Conservation (phyloP, 1,284 basidiomycete species). For the Irpex sp. region DNA sequence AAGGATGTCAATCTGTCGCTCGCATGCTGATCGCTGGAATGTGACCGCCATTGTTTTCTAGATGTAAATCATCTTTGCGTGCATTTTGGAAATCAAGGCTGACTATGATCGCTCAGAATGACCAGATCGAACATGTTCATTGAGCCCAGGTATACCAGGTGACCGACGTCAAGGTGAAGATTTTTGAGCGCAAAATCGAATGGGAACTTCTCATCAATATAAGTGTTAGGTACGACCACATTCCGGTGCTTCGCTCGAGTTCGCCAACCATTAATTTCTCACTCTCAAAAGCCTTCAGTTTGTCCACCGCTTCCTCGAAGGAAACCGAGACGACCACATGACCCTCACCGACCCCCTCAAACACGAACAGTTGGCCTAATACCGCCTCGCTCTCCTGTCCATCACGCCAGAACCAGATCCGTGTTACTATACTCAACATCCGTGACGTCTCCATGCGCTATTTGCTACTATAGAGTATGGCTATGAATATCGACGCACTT, state of each 20-base stretch:
- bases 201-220: constrained; percentile 46
- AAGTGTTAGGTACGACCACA: constrained; percentile 27
- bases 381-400: background rate
- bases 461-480: constrained; percentile 22
- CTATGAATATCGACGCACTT: constrained; percentile 19
- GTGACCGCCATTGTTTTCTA: constrained; percentile 82
- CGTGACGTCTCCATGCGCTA: constrained; percentile 21
- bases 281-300: constrained; percentile 32
- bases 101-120: constrained; percentile 43
- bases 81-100: background rate
- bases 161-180: constrained; percentile 55
- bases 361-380: constrained; percentile 60
- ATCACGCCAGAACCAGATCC: constrained; percentile 1
- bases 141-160: constrained; percentile 58
- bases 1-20: constrained; percentile 80
- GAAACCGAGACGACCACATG: constrained; percentile 53
- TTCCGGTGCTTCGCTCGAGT: no score
- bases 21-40: constrained; percentile 76
- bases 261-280: background rate
- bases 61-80: constrained; percentile 6
- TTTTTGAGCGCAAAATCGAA: constrained; percentile 56
- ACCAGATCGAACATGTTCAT: constrained; percentile 69
- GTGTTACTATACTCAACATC: constrained; percentile 2
- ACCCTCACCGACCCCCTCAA: constrained; percentile 52
- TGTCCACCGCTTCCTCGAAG: constrained; percentile 43